Percentiles rank a stretch among this genome's conserved stretches.
These are phyloP conservation scores for Fragaria vesca DNA, from an alignment of 306 rosid species.

Conservation along the genomic window DNA sequence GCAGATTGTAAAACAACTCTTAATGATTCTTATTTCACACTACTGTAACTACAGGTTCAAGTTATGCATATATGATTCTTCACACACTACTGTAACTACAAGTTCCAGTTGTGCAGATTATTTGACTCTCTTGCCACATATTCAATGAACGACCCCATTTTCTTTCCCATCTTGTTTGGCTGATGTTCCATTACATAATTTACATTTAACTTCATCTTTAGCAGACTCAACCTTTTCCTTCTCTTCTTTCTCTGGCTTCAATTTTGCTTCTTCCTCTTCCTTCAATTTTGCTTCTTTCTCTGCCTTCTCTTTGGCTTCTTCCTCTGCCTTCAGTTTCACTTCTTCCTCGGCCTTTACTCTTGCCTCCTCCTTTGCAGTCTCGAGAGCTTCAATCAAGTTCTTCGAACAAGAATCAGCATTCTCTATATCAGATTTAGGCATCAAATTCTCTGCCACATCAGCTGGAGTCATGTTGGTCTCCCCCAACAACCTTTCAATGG, in stretches of 20 bases:
- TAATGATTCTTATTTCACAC: not conserved
- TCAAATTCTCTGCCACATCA: conserved; percentile 63
- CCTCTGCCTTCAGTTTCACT: conserved; percentile 10
- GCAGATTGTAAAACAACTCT: not conserved
- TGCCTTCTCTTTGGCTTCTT: conserved; percentile 15
- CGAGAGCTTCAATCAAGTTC: conserved; percentile 46
- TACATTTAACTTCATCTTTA: conserved; percentile 12
- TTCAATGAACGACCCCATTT: not conserved
- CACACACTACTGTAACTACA: not conserved
- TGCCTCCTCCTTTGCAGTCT: conserved; percentile 43
- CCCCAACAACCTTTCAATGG: conserved; percentile 36
- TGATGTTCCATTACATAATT: conserved; percentile 5
- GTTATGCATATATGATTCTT: not conserved
- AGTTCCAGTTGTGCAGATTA: not conserved
- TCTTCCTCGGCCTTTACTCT: conserved; percentile 27
- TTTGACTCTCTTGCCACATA: not conserved
- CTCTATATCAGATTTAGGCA: conserved; percentile 48
- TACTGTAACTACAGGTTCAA: not conserved
- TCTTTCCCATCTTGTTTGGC: not conserved
- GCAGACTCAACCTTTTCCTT: not conserved
- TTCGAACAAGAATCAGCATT: conserved; percentile 36
- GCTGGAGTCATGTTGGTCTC: conserved; percentile 57
- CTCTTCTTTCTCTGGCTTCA: not conserved
- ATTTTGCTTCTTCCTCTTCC: not conserved
- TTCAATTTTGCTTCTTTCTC: conserved; percentile 11